Evolutionary conservation across 441 rosid species (phyloP).

Genomic region (Pelargonium cotyledonis): DNA sequence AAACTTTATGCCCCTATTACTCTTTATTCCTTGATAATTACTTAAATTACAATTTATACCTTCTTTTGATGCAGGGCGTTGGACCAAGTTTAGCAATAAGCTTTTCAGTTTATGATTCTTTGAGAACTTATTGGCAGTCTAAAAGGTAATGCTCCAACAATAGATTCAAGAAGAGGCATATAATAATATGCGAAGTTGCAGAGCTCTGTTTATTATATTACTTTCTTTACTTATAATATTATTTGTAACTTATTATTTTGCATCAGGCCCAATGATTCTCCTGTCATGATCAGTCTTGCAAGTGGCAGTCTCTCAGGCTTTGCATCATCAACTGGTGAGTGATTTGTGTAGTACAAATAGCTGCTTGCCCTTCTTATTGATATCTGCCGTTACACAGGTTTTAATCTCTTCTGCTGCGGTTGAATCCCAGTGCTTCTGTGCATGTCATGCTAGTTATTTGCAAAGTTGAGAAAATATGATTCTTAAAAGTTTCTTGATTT

Average conservation of each 20-base stretch:
- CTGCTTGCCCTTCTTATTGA: no score
- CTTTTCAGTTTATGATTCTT: slow-evolving; percentile 76
- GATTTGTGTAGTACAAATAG: slow-evolving; percentile 2
- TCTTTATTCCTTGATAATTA: neutral
- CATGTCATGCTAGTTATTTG: neutral
- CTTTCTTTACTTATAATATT: neutral
- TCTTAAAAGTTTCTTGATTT: neutral
- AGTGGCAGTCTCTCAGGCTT: slow-evolving; percentile 94
- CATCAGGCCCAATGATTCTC: slow-evolving; percentile 70
- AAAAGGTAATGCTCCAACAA: slow-evolving; percentile 40
- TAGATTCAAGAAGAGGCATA: neutral
- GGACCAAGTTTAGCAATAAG: slow-evolving; percentile 91
- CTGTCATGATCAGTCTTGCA: slow-evolving; percentile 57
- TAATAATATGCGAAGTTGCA: neutral
- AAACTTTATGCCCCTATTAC: neutral
- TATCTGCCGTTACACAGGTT: no score
- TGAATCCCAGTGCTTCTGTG: no score
- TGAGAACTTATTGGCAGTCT: slow-evolving; percentile 75
- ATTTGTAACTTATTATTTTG: neutral
- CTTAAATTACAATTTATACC: slow-evolving; percentile 2
- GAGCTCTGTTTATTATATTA: neutral
- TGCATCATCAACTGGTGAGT: slow-evolving; percentile 85
- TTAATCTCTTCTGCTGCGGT: no score
- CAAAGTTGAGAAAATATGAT: neutral
- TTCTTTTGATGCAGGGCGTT: slow-evolving; percentile 51